Conservation (phyloP, 2,329 filamentous ascomycete species). For the Cytospora piceae region DNA sequence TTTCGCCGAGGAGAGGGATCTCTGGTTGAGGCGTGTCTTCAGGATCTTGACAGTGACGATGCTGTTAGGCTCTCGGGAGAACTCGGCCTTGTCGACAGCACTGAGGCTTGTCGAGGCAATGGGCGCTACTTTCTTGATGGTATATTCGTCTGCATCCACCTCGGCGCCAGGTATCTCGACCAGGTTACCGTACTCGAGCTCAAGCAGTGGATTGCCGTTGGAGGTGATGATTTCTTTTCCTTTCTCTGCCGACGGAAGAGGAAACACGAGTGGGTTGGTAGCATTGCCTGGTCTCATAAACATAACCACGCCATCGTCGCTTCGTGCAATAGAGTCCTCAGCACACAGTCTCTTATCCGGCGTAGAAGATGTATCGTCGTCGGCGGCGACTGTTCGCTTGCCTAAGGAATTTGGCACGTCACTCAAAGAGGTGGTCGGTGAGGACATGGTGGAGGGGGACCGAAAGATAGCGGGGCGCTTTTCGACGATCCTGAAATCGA, state of each 20-base stretch:
- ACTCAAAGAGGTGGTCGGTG: conserved; percentile 31
- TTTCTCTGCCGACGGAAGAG: conserved; percentile 51
- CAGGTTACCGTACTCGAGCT: conserved; percentile 54
- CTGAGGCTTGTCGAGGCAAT: conserved; percentile 60
- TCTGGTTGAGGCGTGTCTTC: conserved; percentile 51
- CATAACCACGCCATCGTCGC: conserved; percentile 59
- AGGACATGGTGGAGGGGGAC: conserved; percentile 38
- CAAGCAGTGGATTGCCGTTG: conserved; percentile 55
- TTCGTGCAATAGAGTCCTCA: conserved; percentile 34
- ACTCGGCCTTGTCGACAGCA: conserved; percentile 58
- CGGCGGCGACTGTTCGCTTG: conserved; percentile 54
- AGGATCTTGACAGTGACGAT: conserved; percentile 65
- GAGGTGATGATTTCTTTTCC: conserved; percentile 51
- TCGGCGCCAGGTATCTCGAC: conserved; percentile 55
- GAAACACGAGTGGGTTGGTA: conserved; percentile 54
- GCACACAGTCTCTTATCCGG: conserved; percentile 48
- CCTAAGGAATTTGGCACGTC: conserved; percentile 50
- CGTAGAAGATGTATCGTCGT: conserved; percentile 42
- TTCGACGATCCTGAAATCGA: conserved; percentile 63
- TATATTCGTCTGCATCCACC: conserved; percentile 51
- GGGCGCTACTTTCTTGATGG: conserved; percentile 58
- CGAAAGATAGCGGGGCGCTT: conserved; percentile 50
- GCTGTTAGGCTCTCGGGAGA: conserved; percentile 56
- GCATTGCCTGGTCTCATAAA: conserved; percentile 52
- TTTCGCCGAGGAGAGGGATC: conserved; percentile 42